Evolutionary conservation across 768 basidiomycete species (phyloP).

Genomic region (Termitomyces sp.): DNA sequence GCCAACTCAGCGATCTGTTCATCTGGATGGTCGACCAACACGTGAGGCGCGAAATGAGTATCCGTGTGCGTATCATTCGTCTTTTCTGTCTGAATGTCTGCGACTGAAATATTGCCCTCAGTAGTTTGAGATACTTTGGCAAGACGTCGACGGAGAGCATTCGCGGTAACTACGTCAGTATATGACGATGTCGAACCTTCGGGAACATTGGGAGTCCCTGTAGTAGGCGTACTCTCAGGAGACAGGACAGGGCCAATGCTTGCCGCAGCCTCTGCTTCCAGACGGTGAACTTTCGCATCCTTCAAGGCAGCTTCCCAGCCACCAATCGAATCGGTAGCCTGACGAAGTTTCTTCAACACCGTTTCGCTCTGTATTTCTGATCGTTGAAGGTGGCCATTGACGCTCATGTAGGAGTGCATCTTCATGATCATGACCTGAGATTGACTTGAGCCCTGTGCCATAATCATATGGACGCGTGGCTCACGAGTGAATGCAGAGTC

Average conservation of each 20-base stretch:
- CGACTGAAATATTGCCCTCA: constrained; percentile 16
- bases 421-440: constrained; percentile 85
- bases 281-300: constrained; percentile 46
- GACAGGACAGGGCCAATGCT: constrained; percentile 19
- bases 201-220: constrained; percentile 43
- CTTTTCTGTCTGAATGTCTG: constrained; percentile 11
- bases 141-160: constrained; percentile 59
- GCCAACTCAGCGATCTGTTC: constrained; percentile 66
- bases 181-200: constrained; percentile 50
- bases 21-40: constrained; percentile 67
- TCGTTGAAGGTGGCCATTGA: constrained; percentile 80
- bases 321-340: constrained; percentile 49
- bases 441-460: not conserved
- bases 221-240: constrained; percentile 26
- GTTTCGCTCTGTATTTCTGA: constrained; percentile 45
- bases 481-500: constrained; percentile 79
- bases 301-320: constrained; percentile 65
- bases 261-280: constrained; percentile 34
- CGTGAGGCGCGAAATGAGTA: constrained; percentile 33
- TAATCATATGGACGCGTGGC: constrained; percentile 19
- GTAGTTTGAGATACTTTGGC: constrained; percentile 35
- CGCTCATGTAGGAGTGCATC: constrained; percentile 90
- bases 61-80: constrained; percentile 12
- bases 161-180: constrained; percentile 51
- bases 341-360: constrained; percentile 43